These are phyloP conservation scores for Thraustochytrium sp. DNA, from an alignment of 352 stramenopile species.

Conservation along the genomic window DNA sequence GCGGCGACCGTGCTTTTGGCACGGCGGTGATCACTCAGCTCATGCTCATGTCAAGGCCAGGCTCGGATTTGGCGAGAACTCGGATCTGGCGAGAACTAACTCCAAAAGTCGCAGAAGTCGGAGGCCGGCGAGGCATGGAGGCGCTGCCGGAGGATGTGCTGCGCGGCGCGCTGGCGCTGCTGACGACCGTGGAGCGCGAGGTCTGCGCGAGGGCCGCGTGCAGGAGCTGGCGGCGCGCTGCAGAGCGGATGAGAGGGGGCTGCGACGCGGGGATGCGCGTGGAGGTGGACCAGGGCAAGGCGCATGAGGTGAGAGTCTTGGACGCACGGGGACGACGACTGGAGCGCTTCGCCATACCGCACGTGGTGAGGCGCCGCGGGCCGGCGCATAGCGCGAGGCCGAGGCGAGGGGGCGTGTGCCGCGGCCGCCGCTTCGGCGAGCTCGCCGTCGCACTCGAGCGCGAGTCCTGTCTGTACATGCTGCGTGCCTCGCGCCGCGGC, in stretches of 20 bases:
- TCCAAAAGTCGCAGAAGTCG: no score
- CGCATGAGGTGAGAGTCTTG: background rate
- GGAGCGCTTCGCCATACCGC: background rate
- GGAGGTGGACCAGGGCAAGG: no score
- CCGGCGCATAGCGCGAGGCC: background rate
- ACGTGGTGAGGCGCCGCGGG: background rate
- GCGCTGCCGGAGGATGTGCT: background rate
- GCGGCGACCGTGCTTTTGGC: no score
- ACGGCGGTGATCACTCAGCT: no score
- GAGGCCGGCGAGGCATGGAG: no score
- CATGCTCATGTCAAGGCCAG: no score
- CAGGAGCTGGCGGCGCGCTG: background rate
- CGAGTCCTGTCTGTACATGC: background rate
- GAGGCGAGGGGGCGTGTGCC: background rate
- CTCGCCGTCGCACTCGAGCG: background rate
- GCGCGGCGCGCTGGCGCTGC: background rate
- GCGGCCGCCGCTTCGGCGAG: background rate
- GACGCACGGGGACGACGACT: background rate
- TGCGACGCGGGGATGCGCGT: no score
- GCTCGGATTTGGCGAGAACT: no score
- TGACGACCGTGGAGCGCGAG: background rate
- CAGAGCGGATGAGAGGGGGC: background rate
- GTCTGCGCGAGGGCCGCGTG: background rate
- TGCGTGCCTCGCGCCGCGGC: background rate
- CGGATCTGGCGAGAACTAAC: background rate